Percentiles rank a stretch among this genome's conserved stretches.
These are phyloP conservation scores for Barnettozyma botsteinii DNA, from an alignment of 805 yeast genomes.

Conservation along the genomic window DNA sequence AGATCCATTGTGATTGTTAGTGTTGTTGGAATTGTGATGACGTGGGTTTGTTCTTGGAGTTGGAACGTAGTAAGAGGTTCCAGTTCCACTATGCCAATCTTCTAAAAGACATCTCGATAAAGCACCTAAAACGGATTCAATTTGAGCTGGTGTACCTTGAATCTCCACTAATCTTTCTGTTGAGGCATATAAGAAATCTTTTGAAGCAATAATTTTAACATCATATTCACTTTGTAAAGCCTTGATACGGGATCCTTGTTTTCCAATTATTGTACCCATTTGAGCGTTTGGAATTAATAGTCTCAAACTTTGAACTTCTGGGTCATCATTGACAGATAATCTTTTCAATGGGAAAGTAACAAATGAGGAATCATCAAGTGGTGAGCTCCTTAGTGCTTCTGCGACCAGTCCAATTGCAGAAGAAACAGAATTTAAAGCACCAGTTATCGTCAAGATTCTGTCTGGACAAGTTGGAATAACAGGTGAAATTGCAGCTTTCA, in stretches of 20 bases:
- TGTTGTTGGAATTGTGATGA: constrained; percentile 15
- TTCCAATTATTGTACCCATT: constrained; percentile 85
- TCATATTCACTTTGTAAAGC: constrained; percentile 61
- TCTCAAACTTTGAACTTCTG: constrained; percentile 52
- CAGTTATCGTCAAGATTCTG: constrained; percentile 74
- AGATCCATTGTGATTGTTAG: not conserved
- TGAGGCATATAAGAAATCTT: constrained; percentile 73
- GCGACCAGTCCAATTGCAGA: constrained; percentile 68
- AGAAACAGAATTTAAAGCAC: constrained; percentile 63
- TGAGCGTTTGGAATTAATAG: constrained; percentile 77
- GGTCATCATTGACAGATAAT: constrained; percentile 43
- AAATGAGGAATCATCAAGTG: constrained; percentile 31
- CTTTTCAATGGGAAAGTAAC: constrained; percentile 56
- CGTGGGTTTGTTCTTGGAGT: constrained; percentile 17
- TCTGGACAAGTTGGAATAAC: constrained; percentile 77
- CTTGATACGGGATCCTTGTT: constrained; percentile 75
- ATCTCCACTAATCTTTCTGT: constrained; percentile 84
- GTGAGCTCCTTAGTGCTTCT: constrained; percentile 49
- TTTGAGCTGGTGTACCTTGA: constrained; percentile 67
- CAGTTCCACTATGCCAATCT: constrained; percentile 62
- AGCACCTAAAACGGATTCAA: constrained; percentile 50
- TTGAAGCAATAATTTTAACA: constrained; percentile 83
- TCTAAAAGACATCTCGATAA: constrained; percentile 69
- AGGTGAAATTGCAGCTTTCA: constrained; percentile 83
- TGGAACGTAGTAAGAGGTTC: constrained; percentile 61